These are phyloP conservation scores for Tausonia pullulans DNA, from an alignment of 1,284 basidiomycete species.

Conservation along the genomic window DNA sequence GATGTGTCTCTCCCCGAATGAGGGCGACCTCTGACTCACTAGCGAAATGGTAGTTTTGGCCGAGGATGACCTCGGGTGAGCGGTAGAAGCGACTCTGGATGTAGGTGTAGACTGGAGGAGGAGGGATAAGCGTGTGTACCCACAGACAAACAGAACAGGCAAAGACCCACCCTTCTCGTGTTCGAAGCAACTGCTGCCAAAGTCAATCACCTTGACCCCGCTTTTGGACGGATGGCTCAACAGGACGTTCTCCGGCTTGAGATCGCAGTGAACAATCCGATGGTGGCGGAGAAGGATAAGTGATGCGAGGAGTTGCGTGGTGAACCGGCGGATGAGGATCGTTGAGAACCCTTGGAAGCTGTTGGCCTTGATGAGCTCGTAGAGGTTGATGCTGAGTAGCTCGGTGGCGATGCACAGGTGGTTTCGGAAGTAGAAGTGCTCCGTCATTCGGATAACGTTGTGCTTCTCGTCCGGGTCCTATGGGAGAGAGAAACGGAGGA, in stretches of 20 bases:
- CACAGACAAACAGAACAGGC: background rate
- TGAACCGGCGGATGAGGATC: slow-evolving; percentile 86
- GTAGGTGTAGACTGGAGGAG: slow-evolving; percentile 78
- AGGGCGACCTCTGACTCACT: no score
- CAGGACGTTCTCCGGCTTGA: slow-evolving; percentile 98
- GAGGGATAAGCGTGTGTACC: background rate
- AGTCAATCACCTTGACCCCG: slow-evolving; percentile 97
- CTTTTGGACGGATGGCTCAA: slow-evolving; percentile 90
- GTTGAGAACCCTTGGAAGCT: slow-evolving; percentile 96
- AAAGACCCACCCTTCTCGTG: slow-evolving; percentile 80
- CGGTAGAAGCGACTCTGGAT: slow-evolving; percentile 96
- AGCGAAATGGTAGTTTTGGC: slow-evolving; percentile 72
- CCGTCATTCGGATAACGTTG: slow-evolving; percentile 96
- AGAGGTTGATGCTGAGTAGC: slow-evolving; percentile 93
- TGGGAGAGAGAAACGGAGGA: background rate
- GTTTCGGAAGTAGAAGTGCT: slow-evolving; percentile 95
- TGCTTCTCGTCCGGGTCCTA: slow-evolving; percentile 94
- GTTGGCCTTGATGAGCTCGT: slow-evolving; percentile 98
- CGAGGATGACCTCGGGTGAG: slow-evolving; percentile 86
- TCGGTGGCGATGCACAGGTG: slow-evolving; percentile 99
- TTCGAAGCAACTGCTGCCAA: slow-evolving; percentile 96
- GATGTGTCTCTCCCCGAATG: no score
- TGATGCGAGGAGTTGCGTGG: slow-evolving; percentile 85
- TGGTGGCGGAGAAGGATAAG: slow-evolving; percentile 89
- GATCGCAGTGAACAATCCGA: slow-evolving; percentile 96